A percentile compares a stretch with the other conserved stretches of the same genome.
Evolutionary conservation across 306 rosid species (phyloP).

Genomic region (Astragalus glycyphyllos): DNA sequence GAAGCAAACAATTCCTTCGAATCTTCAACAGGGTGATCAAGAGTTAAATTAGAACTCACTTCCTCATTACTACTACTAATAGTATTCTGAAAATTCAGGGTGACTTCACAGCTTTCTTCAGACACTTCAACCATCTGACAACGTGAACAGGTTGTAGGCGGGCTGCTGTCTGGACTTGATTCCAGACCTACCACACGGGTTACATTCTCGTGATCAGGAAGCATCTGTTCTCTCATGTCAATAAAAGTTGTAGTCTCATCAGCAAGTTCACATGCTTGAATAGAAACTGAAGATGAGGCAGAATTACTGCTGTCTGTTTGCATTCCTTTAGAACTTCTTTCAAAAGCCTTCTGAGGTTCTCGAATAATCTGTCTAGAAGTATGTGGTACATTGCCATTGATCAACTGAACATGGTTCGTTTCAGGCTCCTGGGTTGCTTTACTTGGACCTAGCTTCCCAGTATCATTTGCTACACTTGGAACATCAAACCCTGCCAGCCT

Average conservation of each 20-base stretch:
- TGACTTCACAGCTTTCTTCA: constrained; percentile 35
- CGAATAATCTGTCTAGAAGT: constrained; percentile 50
- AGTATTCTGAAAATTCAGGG: constrained; percentile 35
- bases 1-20: constrained; percentile 37
- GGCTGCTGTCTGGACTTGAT: constrained; percentile 48
- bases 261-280: constrained; percentile 77
- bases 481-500: constrained; percentile 69
- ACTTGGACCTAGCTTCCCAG: constrained; percentile 50
- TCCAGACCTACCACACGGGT: constrained; percentile 49
- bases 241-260: constrained; percentile 74
- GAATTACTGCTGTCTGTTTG: constrained; percentile 79
- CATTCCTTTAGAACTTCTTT: constrained; percentile 68
- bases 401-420: constrained; percentile 51
- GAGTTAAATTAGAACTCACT: constrained; percentile 37
- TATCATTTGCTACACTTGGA: constrained; percentile 53
- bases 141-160: constrained; percentile 49
- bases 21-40: constrained; percentile 42
- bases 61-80: constrained; percentile 40
- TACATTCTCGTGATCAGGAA: constrained; percentile 48
- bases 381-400: constrained; percentile 52
- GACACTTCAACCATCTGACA: constrained; percentile 47
- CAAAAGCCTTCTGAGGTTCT: constrained; percentile 59
- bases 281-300: constrained; percentile 78
- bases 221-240: constrained; percentile 62
- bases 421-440: constrained; percentile 60